A percentile compares a stretch with the other conserved stretches of the same genome.
These are phyloP conservation scores for Aspergillus novoparasiticus DNA, from an alignment of 2,329 filamentous ascomycete genomes.

Conservation along the genomic window DNA sequence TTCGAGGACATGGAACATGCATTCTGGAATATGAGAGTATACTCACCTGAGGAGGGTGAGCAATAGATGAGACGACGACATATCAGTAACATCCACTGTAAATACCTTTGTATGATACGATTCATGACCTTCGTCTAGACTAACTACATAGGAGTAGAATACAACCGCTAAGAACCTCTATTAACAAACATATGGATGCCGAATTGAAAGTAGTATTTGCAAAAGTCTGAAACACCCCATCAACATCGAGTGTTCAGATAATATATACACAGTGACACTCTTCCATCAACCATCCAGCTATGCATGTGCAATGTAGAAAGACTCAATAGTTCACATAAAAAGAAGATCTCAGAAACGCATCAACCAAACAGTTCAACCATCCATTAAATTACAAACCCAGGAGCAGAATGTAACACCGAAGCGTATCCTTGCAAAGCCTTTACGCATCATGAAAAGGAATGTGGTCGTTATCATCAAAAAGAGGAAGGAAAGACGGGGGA, in stretches of 20 bases:
- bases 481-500: slow-evolving; percentile 8
- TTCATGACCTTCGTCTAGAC: background rate
- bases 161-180: background rate
- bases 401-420: slow-evolving; percentile 12
- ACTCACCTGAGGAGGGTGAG: slow-evolving; percentile 23
- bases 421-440: background rate
- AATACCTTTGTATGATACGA: background rate
- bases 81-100: background rate
- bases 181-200: background rate
- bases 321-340: slow-evolving; percentile 2
- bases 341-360: background rate
- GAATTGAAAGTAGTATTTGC: background rate
- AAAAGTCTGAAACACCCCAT: background rate
- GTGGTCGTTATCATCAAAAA: slow-evolving; percentile 7
- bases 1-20: slow-evolving; percentile 38
- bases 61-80: background rate
- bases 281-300: background rate
- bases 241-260: background rate
- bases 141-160: background rate
- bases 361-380: slow-evolving; percentile 3
- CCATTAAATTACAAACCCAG: slow-evolving; percentile 18
- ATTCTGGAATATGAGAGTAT: slow-evolving; percentile 42
- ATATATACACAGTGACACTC: slow-evolving; percentile 10
- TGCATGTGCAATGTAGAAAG: slow-evolving; percentile 3
- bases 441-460: background rate